These are phyloP conservation scores for Fraxinus dipetala DNA, from an alignment of 305 asterid species.

Conservation along the genomic window DNA sequence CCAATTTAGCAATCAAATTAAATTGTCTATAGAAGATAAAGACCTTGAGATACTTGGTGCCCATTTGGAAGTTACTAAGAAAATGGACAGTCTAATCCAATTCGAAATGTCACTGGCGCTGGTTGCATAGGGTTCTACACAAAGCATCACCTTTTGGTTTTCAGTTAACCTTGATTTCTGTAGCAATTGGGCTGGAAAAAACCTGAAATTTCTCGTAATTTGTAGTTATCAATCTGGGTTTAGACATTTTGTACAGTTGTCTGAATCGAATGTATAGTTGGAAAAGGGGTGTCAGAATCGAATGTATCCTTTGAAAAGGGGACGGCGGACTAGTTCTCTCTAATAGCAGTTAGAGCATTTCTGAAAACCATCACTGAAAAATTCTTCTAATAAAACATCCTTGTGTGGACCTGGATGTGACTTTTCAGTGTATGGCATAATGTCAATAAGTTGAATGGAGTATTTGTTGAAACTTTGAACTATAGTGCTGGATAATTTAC, in stretches of 20 bases:
- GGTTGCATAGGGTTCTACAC: not conserved
- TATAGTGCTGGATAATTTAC: not conserved
- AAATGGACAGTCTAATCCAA: not conserved
- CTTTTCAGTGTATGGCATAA: not conserved
- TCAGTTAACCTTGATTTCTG: not conserved
- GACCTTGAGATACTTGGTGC: not conserved
- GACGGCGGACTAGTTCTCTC: not conserved
- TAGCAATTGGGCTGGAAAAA: not conserved
- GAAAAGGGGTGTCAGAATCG: not conserved
- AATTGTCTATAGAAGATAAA: not conserved
- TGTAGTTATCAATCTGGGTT: not conserved
- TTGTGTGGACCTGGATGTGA: not conserved
- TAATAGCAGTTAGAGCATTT: not conserved
- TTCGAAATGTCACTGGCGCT: not conserved
- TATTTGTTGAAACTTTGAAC: not conserved
- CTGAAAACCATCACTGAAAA: not conserved
- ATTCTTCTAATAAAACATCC: not conserved
- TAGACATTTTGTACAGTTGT: not conserved
- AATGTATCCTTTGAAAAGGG: not conserved
- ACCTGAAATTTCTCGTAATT: not conserved
- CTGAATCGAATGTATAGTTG: not conserved
- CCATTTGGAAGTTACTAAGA: not conserved
- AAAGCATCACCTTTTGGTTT: not conserved
- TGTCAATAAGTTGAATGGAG: not conserved
- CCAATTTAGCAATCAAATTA: not conserved